Base-by-base conservation (phyloP, 495 filamentous ascomycete genomes). In the Acidomyces sp. region DNA sequence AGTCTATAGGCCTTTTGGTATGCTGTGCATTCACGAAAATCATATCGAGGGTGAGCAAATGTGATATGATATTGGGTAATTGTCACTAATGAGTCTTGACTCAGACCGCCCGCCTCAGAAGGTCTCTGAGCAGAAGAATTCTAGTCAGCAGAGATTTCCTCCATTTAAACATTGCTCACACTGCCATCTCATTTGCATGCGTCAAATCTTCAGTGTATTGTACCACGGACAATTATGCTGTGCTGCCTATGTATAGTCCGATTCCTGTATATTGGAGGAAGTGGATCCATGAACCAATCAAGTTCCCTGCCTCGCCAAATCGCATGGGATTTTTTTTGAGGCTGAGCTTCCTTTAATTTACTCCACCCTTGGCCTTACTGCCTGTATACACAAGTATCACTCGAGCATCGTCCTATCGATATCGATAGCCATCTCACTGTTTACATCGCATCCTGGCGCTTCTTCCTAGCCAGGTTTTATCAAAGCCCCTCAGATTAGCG, bases 1-100 rank as follows among this genome's bases (percentile, higher is more conserved):
- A n/a, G n/a, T n/a, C n/a, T n/a, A n/a, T n/a, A n/a, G 10, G 34
- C 34, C 10, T 4, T 45, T 3, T 45, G 34, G 34, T 45, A 45
- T 18, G 34, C 25, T 5, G 27, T 45, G n/a, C 25, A 45, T 18
- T 45, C 42, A 10, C 7, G 42, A 12, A 45, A 20, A 31, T 45
- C n/a, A n/a, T n/a, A n/a, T n/a, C n/a, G n/a, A n/a, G n/a, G n/a
- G 42, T 45, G 15, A 34, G 31, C 6, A 34, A 9, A 34, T 12
- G 6, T 16, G 13, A 34, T 18, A 34, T 15, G 16, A n/a, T n/a
- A n/a, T n/a, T n/a, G n/a, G n/a, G n/a, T n/a, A n/a, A n/a, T n/a
- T n/a, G n/a, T n/a, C n/a, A n/a, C n/a, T n/a, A n/a, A n/a, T n/a
- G n/a, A n/a, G n/a, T n/a, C n/a, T n/a, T n/a, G n/a, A n/a, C n/a